Evolutionary conservation across 2,329 filamentous ascomycete genomes (phyloP).

Genomic region (Thielaviopsis euricoi): DNA sequence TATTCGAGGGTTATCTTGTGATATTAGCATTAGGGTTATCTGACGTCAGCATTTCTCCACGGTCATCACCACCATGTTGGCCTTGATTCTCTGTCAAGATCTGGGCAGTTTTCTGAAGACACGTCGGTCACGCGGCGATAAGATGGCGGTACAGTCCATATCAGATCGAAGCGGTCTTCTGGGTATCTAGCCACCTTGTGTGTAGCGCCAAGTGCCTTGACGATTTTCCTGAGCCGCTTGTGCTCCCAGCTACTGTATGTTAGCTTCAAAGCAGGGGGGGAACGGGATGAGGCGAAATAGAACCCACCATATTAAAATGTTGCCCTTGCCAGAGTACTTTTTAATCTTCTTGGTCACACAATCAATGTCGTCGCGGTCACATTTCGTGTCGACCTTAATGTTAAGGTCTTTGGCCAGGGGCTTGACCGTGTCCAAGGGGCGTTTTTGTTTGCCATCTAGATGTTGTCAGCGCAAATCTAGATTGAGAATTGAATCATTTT

Average conservation of each 20-base stretch:
- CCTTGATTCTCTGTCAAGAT: neutral
- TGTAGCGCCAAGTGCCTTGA: slow-evolving; percentile 31
- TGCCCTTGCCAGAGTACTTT: slow-evolving; percentile 30
- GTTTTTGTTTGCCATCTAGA: slow-evolving; percentile 31
- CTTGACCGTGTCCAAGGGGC: slow-evolving; percentile 39
- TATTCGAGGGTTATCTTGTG: neutral
- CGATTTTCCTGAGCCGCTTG: slow-evolving; percentile 33
- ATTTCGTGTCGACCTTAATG: slow-evolving; percentile 36
- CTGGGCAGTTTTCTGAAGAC: slow-evolving; percentile 13
- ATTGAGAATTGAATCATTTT: neutral
- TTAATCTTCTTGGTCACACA: slow-evolving; percentile 36
- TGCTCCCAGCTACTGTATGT: slow-evolving; percentile 38
- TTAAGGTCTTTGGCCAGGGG: slow-evolving; percentile 39
- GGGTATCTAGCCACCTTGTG: slow-evolving; percentile 33
- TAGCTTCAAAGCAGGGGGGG: neutral
- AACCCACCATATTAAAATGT: slow-evolving; percentile 38
- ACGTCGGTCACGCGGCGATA: slow-evolving; percentile 29
- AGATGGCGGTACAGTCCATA: slow-evolving; percentile 38
- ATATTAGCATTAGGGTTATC: neutral
- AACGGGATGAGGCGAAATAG: neutral
- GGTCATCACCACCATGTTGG: neutral
- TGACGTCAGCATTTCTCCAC: neutral
- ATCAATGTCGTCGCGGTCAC: slow-evolving; percentile 35
- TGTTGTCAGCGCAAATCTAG: neutral
- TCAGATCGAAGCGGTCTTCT: slow-evolving; percentile 32